phyloP scores from a whole-genome alignment of 2,329 filamentous ascomycete genomes.

The Fusarium protoensiforme region DNA sequence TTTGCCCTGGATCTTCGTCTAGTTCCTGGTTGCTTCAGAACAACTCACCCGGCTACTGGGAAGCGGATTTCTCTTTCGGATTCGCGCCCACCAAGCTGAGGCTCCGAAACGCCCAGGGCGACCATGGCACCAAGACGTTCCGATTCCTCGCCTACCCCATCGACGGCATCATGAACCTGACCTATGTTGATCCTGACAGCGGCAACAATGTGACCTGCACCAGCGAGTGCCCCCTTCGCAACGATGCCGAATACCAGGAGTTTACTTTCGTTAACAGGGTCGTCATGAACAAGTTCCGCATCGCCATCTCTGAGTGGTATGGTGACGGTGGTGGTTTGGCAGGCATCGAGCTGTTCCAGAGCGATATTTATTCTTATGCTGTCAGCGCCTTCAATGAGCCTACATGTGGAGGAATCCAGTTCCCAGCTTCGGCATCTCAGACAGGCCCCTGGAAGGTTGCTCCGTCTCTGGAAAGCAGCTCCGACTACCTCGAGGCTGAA shows the following conservation, averaged over 20 bases:
- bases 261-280: constrained; percentile 90
- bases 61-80: constrained; percentile 82
- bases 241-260: constrained; percentile 80
- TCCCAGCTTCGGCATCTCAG: constrained; percentile 71
- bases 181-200: constrained; percentile 81
- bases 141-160: constrained; percentile 87
- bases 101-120: constrained; percentile 87
- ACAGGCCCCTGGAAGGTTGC: constrained; percentile 81
- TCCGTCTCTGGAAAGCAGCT: constrained; percentile 74
- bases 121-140: constrained; percentile 88
- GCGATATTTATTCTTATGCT: constrained; percentile 88
- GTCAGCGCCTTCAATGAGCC: constrained; percentile 91
- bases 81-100: constrained; percentile 89
- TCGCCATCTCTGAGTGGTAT: constrained; percentile 90
- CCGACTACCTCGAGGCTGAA: constrained; percentile 79
- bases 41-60: constrained; percentile 81
- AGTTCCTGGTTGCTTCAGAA: constrained; percentile 84
- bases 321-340: constrained; percentile 85
- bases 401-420: constrained; percentile 72
- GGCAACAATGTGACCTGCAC: constrained; percentile 79
- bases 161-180: constrained; percentile 95
- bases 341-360: constrained; percentile 87
- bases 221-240: constrained; percentile 84
- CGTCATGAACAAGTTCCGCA: constrained; percentile 86
- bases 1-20: constrained; percentile 79